Conservation (phyloP, 2,329 filamentous ascomycete genomes). For the Xylaria sp. region DNA sequence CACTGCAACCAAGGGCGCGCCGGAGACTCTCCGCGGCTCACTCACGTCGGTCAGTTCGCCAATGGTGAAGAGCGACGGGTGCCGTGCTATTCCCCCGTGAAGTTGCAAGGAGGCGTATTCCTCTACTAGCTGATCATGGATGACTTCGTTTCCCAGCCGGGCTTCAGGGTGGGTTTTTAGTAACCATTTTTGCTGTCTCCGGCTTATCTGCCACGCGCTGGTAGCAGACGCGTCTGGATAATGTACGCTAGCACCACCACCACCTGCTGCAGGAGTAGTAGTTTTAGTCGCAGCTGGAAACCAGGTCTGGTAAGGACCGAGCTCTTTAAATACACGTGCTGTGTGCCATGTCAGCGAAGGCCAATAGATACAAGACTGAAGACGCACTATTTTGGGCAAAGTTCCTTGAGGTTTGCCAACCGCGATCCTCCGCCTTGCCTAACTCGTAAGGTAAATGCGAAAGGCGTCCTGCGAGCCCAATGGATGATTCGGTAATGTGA, state of each 20-base stretch:
- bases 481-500: constrained; percentile 33
- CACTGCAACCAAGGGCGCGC: constrained; percentile 47
- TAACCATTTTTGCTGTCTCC: constrained; percentile 49
- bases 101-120: constrained; percentile 15
- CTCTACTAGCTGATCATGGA: constrained; percentile 29
- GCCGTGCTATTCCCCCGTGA: constrained; percentile 9
- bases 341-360: constrained; percentile 21
- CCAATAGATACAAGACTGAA: background rate
- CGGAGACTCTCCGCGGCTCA: constrained; percentile 27
- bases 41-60: constrained; percentile 55
- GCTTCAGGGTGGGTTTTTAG: constrained; percentile 55
- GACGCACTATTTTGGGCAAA: constrained; percentile 30
- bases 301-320: constrained; percentile 32
- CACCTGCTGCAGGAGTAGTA: too few species aligned
- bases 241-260: constrained; percentile 6
- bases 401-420: constrained; percentile 35
- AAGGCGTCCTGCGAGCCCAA: constrained; percentile 38
- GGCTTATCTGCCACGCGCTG: constrained; percentile 28
- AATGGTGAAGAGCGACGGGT: constrained; percentile 53
- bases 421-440: constrained; percentile 33
- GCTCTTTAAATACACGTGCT: constrained; percentile 34
- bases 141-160: constrained; percentile 35
- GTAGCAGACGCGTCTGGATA: constrained; percentile 8
- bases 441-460: constrained; percentile 31
- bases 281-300: constrained; percentile 24